Percentiles rank a stretch among this genome's conserved stretches.
phyloP scores from a whole-genome alignment of 148 eudicot genomes.

The Dianthus caryophyllus region DNA sequence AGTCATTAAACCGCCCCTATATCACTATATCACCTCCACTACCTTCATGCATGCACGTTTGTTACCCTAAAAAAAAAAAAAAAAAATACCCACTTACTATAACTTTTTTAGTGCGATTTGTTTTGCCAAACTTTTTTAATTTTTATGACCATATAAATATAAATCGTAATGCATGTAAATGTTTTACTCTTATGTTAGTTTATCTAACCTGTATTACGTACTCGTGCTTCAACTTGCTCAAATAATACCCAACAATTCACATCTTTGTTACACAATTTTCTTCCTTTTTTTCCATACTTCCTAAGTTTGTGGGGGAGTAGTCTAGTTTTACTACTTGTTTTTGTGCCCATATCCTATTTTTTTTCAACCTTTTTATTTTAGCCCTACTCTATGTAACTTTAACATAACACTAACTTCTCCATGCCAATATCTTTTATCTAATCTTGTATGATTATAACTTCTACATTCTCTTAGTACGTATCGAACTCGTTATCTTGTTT shows the following conservation, averaged over 20 bases:
- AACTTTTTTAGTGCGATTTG: not conserved
- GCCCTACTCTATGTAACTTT: slow-evolving; percentile 27
- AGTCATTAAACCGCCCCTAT: slow-evolving; percentile 24
- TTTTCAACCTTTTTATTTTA: slow-evolving; percentile 15
- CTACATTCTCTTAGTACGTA: not conserved
- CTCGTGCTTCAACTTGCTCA: slow-evolving; percentile 29
- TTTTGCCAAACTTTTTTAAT: too few species aligned
- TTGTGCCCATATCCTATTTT: slow-evolving; percentile 12
- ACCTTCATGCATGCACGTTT: slow-evolving; percentile 9
- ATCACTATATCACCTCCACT: slow-evolving; percentile 22
- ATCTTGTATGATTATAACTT: slow-evolving; percentile 7
- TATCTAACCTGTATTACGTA: slow-evolving; percentile 15
- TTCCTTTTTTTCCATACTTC: slow-evolving; percentile 9
- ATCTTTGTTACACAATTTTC: slow-evolving; percentile 2
- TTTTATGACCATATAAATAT: slow-evolving; percentile 23
- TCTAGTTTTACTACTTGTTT: slow-evolving; percentile 16
- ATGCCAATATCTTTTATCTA: slow-evolving; percentile 11
- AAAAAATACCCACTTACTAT: slow-evolving; percentile 22
- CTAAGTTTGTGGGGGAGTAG: slow-evolving; percentile 16
- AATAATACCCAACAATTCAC: slow-evolving; percentile 11
- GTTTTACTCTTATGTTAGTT: not conserved
- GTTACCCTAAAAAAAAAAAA: slow-evolving; percentile 10
- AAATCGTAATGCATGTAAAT: not conserved
- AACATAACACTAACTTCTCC: slow-evolving; percentile 6
- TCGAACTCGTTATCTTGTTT: slow-evolving; percentile 1